Evolutionary conservation across 2,329 filamentous ascomycete genomes (phyloP).

Genomic region (Fusarium scirpi): DNA sequence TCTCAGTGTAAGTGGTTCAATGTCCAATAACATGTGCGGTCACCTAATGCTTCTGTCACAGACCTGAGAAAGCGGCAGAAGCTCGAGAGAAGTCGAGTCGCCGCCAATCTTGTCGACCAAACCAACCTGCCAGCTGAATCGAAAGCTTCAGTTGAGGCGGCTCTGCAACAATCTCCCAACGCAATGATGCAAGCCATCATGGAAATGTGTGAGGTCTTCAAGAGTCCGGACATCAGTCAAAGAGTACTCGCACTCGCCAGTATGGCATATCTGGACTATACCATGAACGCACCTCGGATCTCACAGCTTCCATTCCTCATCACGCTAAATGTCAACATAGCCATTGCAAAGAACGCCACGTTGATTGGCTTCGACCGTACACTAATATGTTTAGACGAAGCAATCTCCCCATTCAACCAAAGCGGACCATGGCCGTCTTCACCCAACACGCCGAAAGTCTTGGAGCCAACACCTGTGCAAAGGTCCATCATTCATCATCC

Average conservation of each 20-base stretch:
- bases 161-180: neutral
- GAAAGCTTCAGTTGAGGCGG: neutral
- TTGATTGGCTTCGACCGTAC: neutral
- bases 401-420: conserved; percentile 11
- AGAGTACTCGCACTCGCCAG: conserved; percentile 1
- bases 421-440: neutral
- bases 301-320: conserved; percentile 21
- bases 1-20: neutral
- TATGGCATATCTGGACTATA: conserved; percentile 21
- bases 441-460: neutral
- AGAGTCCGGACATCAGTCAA: neutral
- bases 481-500: conserved; percentile 10
- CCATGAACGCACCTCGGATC: conserved; percentile 8
- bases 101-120: neutral
- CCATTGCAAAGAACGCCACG: conserved; percentile 12
- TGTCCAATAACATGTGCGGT: accelerated
- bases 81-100: neutral
- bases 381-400: conserved; percentile 5
- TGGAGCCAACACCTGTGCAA: conserved; percentile 1
- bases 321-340: conserved; percentile 22
- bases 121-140: neutral
- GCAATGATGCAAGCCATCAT: conserved; percentile 3
- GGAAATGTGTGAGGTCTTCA: conserved; percentile 13
- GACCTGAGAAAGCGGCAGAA: conserved; percentile 13
- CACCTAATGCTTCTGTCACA: neutral